Evolutionary conservation across 1,284 basidiomycete species (phyloP).

Genomic region (Sanguinoderma infundibulare): DNA sequence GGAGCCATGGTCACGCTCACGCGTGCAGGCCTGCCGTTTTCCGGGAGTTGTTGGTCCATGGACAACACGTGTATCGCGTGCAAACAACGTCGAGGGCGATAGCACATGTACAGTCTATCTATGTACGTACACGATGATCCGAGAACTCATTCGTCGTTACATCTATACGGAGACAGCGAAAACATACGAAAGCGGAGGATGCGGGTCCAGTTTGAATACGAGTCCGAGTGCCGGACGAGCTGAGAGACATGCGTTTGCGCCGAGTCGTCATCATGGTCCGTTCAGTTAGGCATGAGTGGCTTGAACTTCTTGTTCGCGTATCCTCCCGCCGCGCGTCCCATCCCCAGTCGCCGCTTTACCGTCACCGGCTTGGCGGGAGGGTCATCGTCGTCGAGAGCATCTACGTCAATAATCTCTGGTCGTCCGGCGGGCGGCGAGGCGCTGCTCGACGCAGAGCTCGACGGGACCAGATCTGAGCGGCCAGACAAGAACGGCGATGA

Average conservation of each 20-base stretch:
- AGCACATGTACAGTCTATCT: conserved; percentile 5
- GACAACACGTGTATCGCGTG: conserved; percentile 2
- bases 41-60: conserved; percentile 8
- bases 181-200: background rate
- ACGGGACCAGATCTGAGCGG: background rate
- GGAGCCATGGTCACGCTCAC: background rate
- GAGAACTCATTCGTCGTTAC: background rate
- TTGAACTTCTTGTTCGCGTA: conserved; percentile 75
- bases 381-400: background rate
- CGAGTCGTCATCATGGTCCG: conserved; percentile 9
- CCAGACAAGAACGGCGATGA: background rate
- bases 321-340: conserved; percentile 53
- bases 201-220: background rate
- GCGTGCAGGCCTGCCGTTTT: conserved; percentile 1
- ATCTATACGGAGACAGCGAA: background rate
- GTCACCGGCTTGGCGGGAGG: conserved; percentile 30
- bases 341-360: conserved; percentile 60
- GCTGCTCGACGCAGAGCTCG: background rate
- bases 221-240: background rate
- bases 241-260: background rate
- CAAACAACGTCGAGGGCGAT: conserved; percentile 7
- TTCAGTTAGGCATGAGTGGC: conserved; percentile 31
- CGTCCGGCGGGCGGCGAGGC: background rate
- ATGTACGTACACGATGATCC: background rate
- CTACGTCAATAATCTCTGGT: background rate